These are phyloP conservation scores for Wolfiporia cocos DNA, from an alignment of 1,284 basidiomycete species.

Conservation along the genomic window DNA sequence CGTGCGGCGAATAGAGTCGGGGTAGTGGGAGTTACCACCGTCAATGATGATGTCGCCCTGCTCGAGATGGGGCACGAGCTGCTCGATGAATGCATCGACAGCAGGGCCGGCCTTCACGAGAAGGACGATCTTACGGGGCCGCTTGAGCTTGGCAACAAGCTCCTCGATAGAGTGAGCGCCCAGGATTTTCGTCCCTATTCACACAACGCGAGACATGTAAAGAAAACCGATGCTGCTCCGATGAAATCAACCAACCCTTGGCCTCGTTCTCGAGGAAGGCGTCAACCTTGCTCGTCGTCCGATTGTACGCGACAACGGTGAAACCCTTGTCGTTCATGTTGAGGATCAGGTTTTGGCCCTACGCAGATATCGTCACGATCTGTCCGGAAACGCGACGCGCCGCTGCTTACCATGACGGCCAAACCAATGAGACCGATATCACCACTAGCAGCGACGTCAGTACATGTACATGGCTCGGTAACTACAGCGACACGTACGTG, in stretches of 20 bases:
- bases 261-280: conserved; percentile 95
- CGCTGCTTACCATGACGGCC: conserved; percentile 83
- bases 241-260: conserved; percentile 65
- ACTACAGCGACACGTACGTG: conserved; percentile 27
- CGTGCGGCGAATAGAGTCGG: conserved; percentile 94
- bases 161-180: conserved; percentile 95
- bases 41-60: conserved; percentile 94
- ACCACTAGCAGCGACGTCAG: conserved; percentile 43
- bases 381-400: conserved; percentile 8
- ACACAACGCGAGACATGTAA: conserved; percentile 14
- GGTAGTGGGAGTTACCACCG: conserved; percentile 99
- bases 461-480: conserved; percentile 7
- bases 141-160: conserved; percentile 76
- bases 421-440: conserved; percentile 93
- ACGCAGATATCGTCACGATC: neutral
- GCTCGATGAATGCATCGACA: conserved; percentile 73
- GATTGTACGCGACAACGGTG: conserved; percentile 95
- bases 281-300: conserved; percentile 96
- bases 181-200: conserved; percentile 85
- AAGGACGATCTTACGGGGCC: conserved; percentile 88
- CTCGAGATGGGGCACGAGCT: conserved; percentile 69
- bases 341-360: conserved; percentile 95
- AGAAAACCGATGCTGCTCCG: conserved; percentile 7
- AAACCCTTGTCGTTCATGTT: conserved; percentile 99
- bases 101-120: conserved; percentile 89